phyloP scores from a whole-genome alignment of 2,329 filamentous ascomycete genomes.

The Byssochlamys sp. region DNA sequence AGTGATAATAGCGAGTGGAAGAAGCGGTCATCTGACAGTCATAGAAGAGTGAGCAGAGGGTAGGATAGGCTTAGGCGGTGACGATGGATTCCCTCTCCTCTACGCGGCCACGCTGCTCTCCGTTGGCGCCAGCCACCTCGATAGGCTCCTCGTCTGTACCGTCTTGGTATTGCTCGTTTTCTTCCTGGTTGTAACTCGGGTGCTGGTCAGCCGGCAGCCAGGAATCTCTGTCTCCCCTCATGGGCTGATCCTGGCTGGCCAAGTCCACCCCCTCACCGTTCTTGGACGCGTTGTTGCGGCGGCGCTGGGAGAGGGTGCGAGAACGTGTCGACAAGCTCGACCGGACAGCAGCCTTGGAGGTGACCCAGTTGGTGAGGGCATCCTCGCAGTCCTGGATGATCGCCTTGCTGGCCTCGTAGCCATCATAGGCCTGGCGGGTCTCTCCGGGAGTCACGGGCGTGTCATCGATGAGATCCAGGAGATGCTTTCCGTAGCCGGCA shows the following conservation, averaged over 20 bases:
- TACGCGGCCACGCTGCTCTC: constrained; percentile 26
- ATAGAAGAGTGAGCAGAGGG: background rate
- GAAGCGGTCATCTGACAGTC: background rate
- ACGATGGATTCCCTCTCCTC: constrained; percentile 20
- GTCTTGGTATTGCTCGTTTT: constrained; percentile 32
- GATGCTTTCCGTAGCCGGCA: constrained; percentile 92
- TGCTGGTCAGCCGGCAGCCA: constrained; percentile 68
- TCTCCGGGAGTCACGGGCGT: constrained; percentile 94
- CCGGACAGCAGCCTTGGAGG: constrained; percentile 75
- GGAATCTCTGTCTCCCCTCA: constrained; percentile 65
- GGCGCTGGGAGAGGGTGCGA: constrained; percentile 76
- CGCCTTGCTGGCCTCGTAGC: constrained; percentile 93
- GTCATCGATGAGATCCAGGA: constrained; percentile 93
- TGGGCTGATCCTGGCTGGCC: constrained; percentile 67
- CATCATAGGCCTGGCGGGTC: constrained; percentile 89
- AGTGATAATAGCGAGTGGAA: background rate
- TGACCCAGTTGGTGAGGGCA: constrained; percentile 92
- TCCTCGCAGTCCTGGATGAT: constrained; percentile 99
- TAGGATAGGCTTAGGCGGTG: constrained; percentile 1
- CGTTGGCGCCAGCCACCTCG: constrained; percentile 20
- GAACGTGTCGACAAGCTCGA: constrained; percentile 80
- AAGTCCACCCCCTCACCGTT: constrained; percentile 71
- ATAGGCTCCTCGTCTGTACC: constrained; percentile 22
- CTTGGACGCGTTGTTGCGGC: constrained; percentile 59
- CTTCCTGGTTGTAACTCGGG: constrained; percentile 35